Evolutionary conservation across 164 flowering plant species (phyloP).

Genomic region (Vitis cinerea): DNA sequence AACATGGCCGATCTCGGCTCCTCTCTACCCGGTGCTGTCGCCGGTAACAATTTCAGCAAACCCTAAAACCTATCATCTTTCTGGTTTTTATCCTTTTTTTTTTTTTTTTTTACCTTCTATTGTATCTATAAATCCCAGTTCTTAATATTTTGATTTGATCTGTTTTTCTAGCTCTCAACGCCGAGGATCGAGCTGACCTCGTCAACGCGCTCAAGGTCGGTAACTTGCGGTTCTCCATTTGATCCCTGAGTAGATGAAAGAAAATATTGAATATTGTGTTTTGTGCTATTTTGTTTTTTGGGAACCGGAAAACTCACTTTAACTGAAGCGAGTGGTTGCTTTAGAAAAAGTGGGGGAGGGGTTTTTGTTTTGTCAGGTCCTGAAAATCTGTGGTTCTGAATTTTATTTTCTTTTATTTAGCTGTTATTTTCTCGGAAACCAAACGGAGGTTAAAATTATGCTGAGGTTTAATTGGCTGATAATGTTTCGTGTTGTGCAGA

Average conservation of each 20-base stretch:
- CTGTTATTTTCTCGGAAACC: neutral
- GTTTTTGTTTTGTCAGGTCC: too few relatives aligned
- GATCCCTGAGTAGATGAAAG: neutral
- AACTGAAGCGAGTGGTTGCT: too few relatives aligned
- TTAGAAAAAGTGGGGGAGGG: too few relatives aligned
- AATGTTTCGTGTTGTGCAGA: conserved; percentile 30
- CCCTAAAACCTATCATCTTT: neutral
- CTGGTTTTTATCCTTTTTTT: neutral
- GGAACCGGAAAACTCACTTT: neutral
- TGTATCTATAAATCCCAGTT: neutral
- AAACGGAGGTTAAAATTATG: too few relatives aligned
- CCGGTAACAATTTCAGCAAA: conserved; percentile 9
- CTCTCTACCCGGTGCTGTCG: conserved; percentile 27
- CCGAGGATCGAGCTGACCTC: conserved; percentile 55
- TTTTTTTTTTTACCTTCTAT: neutral
- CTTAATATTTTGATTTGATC: neutral
- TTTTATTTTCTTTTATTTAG: neutral
- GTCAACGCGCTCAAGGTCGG: conserved; percentile 65
- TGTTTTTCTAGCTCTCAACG: conserved; percentile 45
- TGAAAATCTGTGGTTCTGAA: neutral
- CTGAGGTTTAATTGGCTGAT: neutral
- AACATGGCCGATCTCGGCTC: conserved; percentile 50
- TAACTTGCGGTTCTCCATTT: neutral
- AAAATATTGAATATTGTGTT: neutral
- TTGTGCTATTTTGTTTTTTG: neutral